These are phyloP conservation scores for Opeltia flavorubescens DNA, from an alignment of 495 filamentous ascomycete genomes.

Conservation along the genomic window DNA sequence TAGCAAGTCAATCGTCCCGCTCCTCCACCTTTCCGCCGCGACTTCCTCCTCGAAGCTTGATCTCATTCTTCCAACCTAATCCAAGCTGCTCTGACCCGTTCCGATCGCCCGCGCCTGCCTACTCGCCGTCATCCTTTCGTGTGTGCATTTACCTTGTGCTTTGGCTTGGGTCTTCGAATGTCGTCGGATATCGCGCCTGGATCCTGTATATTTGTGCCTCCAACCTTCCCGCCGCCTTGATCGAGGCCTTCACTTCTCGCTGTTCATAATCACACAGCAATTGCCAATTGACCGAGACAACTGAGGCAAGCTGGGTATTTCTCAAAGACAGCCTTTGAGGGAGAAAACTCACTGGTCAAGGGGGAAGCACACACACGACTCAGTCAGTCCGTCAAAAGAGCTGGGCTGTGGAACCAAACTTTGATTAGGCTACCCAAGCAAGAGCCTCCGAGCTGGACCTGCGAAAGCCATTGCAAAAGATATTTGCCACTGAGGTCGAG, in stretches of 20 bases:
- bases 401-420: too few species aligned
- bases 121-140: not conserved
- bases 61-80: not conserved
- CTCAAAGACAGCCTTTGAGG: too few species aligned
- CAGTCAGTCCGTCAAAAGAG: too few species aligned
- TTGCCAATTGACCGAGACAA: not conserved
- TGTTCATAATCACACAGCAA: too few species aligned
- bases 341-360: too few species aligned
- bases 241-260: conserved; percentile 5
- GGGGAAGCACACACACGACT: too few species aligned
- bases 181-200: conserved; percentile 18
- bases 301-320: not conserved
- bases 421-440: too few species aligned
- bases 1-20: too few species aligned
- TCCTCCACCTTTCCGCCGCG: not conserved
- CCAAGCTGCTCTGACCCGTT: not conserved
- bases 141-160: too few species aligned
- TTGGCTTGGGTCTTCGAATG: not conserved
- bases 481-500: too few species aligned
- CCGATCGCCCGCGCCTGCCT: not conserved
- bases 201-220: conserved; percentile 10
- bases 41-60: not conserved
- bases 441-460: too few species aligned
- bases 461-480: too few species aligned
- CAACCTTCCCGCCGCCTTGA: conserved; percentile 16